phyloP scores from a whole-genome alignment of 257 asterid species.

The Solanum bukasovii region DNA sequence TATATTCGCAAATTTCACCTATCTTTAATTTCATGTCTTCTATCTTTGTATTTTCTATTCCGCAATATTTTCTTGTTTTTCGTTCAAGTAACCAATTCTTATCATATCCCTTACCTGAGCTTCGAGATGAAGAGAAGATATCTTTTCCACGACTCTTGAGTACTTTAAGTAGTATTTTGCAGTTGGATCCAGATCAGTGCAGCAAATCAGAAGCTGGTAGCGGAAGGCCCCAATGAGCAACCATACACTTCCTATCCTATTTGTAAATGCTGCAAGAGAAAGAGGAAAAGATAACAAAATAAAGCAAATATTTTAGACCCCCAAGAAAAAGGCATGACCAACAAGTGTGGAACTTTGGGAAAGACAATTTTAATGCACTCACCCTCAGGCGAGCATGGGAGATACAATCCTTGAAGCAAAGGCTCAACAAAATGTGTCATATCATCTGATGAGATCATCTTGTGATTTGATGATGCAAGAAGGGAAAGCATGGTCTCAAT shows the following conservation, averaged over 20 bases:
- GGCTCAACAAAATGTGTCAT: constrained; percentile 41
- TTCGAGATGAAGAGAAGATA: constrained; percentile 67
- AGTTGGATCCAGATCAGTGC: constrained; percentile 71
- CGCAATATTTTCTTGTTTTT: not conserved
- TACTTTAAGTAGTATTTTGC: constrained; percentile 56
- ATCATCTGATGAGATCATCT: not conserved
- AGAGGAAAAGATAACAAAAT: not conserved
- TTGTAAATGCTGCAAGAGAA: constrained; percentile 22
- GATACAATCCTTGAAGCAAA: constrained; percentile 47
- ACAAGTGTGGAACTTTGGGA: not conserved
- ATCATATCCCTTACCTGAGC: constrained; percentile 37
- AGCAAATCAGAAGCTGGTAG: constrained; percentile 58
- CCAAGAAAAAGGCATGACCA: not conserved
- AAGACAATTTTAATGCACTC: constrained; percentile 7
- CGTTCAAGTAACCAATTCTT: not conserved
- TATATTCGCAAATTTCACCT: not conserved
- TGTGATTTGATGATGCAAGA: constrained; percentile 59
- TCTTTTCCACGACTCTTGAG: constrained; percentile 52
- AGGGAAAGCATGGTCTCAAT: constrained; percentile 31
- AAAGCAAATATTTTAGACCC: not conserved
- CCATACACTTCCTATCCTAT: constrained; percentile 46
- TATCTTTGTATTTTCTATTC: not conserved
- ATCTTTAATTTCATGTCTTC: not conserved
- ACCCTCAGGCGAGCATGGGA: constrained; percentile 36
- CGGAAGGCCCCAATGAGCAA: constrained; percentile 65